A percentile compares a stretch with the other conserved stretches of the same genome.
These are phyloP conservation scores for Ustilago vetiveriae DNA, from an alignment of 1,284 basidiomycete genomes.

Conservation along the genomic window DNA sequence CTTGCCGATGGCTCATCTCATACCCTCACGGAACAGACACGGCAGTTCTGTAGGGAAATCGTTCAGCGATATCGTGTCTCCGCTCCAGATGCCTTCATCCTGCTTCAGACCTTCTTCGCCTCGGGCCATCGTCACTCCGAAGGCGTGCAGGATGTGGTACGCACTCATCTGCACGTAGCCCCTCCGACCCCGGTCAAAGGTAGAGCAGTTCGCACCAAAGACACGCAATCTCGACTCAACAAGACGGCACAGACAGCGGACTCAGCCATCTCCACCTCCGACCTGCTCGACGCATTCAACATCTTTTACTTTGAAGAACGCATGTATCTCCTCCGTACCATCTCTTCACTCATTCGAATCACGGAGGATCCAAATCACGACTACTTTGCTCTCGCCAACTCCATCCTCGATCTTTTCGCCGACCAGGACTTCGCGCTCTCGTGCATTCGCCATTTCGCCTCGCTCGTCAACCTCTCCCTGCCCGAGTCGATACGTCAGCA, in stretches of 20 bases:
- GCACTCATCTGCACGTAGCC: conserved; percentile 13
- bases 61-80: conserved; percentile 78
- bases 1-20: conserved; percentile 75
- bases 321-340: conserved; percentile 73
- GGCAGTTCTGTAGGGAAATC: conserved; percentile 76
- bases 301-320: conserved; percentile 83
- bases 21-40: conserved; percentile 74
- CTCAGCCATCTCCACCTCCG: conserved; percentile 12
- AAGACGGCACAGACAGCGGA: conserved; percentile 1
- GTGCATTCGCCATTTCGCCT: conserved; percentile 71
- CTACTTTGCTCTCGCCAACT: conserved; percentile 72
- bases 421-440: conserved; percentile 73
- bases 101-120: conserved; percentile 80
- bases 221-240: too few relatives aligned
- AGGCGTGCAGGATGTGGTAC: conserved; percentile 16
- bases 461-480: conserved; percentile 70
- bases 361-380: conserved; percentile 73
- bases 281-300: conserved; percentile 76
- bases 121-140: conserved; percentile 75
- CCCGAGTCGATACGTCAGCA: conserved; percentile 72
- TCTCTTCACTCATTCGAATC: conserved; percentile 70
- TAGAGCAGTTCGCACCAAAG: too few relatives aligned
- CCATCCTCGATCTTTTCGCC: conserved; percentile 74
- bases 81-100: conserved; percentile 77
- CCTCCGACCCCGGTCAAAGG: conserved; percentile 20